Base-by-base conservation (phyloP, 2,329 filamentous ascomycete species). In the Hypoxylon sp. region DNA sequence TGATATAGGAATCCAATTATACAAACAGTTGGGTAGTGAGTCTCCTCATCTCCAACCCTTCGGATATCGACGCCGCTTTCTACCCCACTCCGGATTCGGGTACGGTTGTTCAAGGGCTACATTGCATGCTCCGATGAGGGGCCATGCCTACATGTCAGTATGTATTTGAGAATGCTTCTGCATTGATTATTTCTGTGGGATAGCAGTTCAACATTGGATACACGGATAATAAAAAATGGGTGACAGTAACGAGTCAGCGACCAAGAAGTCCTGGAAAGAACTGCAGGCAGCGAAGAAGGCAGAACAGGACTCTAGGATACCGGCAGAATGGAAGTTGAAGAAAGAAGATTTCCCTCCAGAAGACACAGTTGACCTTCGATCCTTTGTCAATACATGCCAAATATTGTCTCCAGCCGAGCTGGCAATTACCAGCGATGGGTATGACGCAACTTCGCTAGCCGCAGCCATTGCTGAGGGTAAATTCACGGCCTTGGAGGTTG, bases 401-500 rank as follows among this genome's bases (percentile, higher is more conserved):
- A 67, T 73, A 32, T 52, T 74, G 14, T 64, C 72, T 6, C 56
- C 61, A 1, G 56, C 48, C 2, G 72, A 74, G 53, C 21, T 73
- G 1, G 60, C 58, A n/a, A 73, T 74, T 11, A 74, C 72, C 9
- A 61, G 72, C 56, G 67, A 73, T 2, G 41, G 60, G 7, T 73
- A 73, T 30, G 72, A 74, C 50, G 72, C 69, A 2, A 72, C 72
- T 2, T 72, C 70, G 17, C 58, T 74, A 10, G 70, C 70, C 10
- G 64, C 70, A 19, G 72, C 72, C 25, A 73, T 76, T 6, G 72
- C 60, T 23, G 50, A 49, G 4, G 74, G 63, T 19, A 68, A 65
- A 25, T 67, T 72, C 55, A 72, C 74, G 0, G 68, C 73, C n/a
- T 32, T 71, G 11, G 70, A 73, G 34, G 74, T 75, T 11, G 71